phyloP scores from a whole-genome alignment of 2,329 filamentous ascomycete genomes.

The Pestalotiopsis sp. region DNA sequence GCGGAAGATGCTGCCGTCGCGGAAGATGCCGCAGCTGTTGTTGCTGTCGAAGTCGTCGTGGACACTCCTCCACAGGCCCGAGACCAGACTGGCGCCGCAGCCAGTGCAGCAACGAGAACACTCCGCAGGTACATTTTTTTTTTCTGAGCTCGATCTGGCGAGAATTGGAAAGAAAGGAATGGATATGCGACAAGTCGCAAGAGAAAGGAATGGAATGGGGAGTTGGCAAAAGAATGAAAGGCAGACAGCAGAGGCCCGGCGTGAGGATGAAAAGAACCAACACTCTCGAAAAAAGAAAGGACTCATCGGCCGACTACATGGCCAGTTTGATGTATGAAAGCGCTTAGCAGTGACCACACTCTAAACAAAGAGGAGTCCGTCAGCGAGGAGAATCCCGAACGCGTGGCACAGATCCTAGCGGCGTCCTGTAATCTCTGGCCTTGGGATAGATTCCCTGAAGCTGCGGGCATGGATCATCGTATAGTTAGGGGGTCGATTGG shows the following conservation, averaged over 20 bases:
- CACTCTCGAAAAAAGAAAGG: not conserved
- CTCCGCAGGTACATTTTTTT: not conserved
- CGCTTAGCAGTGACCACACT: not conserved
- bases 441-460: not conserved
- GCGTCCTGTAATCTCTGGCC: conserved; percentile 8
- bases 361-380: not conserved
- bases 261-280: not conserved
- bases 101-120: conserved; percentile 7
- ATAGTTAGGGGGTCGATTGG: not conserved
- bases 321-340: not conserved
- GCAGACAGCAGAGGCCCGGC: not conserved
- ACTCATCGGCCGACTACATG: not conserved
- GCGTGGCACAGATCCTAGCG: not conserved
- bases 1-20: not conserved
- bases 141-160: not conserved
- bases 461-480: not conserved
- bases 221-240: not conserved
- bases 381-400: not conserved
- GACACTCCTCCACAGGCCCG: not conserved
- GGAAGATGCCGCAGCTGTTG: not conserved
- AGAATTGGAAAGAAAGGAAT: conserved; percentile 5
- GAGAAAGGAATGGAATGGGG: conserved; percentile 3
- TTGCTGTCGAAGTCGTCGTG: not conserved
- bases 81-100: conserved; percentile 10
- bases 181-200: conserved; percentile 10